These are phyloP conservation scores for Leishmania mexicana DNA, from an alignment of 208 protist species.

Conservation along the genomic window DNA sequence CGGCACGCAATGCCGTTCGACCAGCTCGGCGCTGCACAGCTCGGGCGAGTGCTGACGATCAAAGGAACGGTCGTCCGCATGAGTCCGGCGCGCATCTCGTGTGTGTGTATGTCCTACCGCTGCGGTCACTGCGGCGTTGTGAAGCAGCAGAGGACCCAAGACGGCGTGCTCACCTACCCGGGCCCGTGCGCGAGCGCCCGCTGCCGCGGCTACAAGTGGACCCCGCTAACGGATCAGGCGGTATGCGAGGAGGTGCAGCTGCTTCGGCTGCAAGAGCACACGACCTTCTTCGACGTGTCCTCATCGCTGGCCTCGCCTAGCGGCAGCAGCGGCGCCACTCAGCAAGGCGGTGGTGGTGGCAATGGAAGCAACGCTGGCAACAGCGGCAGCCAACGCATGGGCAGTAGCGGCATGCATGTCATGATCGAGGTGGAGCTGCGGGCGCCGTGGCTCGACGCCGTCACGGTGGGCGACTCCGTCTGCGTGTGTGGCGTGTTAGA, in stretches of 20 bases:
- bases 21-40: constrained; percentile 64
- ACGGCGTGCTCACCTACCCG: constrained; percentile 78
- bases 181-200: constrained; percentile 50
- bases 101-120: constrained; percentile 62
- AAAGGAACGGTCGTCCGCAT: constrained; percentile 80
- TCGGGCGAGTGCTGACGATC: constrained; percentile 74
- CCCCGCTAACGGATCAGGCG: constrained; percentile 50
- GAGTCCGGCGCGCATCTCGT: constrained; percentile 70
- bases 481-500: constrained; percentile 66
- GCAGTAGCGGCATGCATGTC: constrained; percentile 56
- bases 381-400: constrained; percentile 7
- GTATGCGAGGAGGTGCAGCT: constrained; percentile 85
- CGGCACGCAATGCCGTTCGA: constrained; percentile 55
- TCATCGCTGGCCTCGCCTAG: not conserved
- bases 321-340: not conserved
- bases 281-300: constrained; percentile 47
- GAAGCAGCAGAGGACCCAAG: constrained; percentile 50
- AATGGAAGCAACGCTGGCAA: constrained; percentile 1
- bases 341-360: constrained; percentile 4
- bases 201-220: constrained; percentile 80
- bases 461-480: constrained; percentile 79
- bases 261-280: constrained; percentile 82
- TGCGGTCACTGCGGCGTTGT: constrained; percentile 71
- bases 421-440: constrained; percentile 85
- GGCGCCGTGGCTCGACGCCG: constrained; percentile 58